Base-by-base conservation (phyloP, 2,329 filamentous ascomycete species). In the Dactylellina parvicollis region DNA sequence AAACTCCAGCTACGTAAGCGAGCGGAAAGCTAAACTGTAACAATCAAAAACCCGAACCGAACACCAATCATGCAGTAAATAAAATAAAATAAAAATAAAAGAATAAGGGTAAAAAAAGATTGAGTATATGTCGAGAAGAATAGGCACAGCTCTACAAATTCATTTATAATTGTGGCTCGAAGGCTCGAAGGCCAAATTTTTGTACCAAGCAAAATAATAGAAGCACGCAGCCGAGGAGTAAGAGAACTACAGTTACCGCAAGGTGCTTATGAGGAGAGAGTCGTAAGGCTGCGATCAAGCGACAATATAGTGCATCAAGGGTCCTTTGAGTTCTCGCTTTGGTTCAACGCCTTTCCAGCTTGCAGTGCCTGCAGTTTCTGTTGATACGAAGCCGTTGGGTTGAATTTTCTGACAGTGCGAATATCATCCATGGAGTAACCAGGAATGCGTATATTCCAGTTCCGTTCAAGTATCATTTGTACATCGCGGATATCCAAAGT, bases 291-390 rank as follows among this genome's bases (percentile, higher is more conserved):
- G 42, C 16, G 26, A 32, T 26, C n/a, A 12, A 50, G 20, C 16
- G 16, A 4, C 14, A 26, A 4, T 24, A 12, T 28, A n/a, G n/a
- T 14, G 9, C 4, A 36, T 59, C 28, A 73, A n/a, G 59, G 4
- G n/a, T 73, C 69, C 22, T 66, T 73, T 10, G 69, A 60, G 14
- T 49, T 44, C 34, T 73, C 69, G 38, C 69, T 77, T 44, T 85
- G 71, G 83, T 77, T 77, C n/a, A 78, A 69, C 30, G 77, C 92
- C 84, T 98, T 98, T 49, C 92, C 92, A 1, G 93, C 94, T 82
- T 96, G 92, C 14, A 99, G 90, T 22, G 95, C 94, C 78, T 92
- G 94, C 90, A 99, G 96, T 85, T 99, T 99, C 76, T 91, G 90
- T 75, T 95, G 94, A 92, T 95, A 99, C 20, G 88, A 91, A 14